Percentiles rank a stretch among this genome's conserved stretches.
Conservation (phyloP, 2,329 filamentous ascomycete genomes). For the Penicillium sp. region DNA sequence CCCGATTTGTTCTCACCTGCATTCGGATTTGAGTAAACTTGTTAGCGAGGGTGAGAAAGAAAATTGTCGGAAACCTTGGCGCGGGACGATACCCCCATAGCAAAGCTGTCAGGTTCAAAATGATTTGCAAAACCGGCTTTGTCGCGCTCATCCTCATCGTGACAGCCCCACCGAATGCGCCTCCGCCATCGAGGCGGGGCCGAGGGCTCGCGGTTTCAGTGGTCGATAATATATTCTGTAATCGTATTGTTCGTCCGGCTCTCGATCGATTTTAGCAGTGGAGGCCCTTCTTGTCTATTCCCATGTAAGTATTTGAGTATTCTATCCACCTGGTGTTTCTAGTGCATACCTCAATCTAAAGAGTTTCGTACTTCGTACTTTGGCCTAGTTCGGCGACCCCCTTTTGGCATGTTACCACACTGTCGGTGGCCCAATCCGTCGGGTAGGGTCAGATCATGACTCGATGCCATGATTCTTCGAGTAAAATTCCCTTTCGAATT, state of each 20-base stretch:
- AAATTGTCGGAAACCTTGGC: constrained; percentile 1
- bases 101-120: constrained; percentile 9
- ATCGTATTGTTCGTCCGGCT: neutral
- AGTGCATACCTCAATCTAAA: neutral
- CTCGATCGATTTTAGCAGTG: constrained; percentile 13
- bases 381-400: neutral
- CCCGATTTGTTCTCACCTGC: constrained; percentile 2
- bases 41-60: neutral
- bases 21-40: neutral
- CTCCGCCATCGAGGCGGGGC: constrained; percentile 18
- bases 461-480: too few relatives aligned
- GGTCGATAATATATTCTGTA: constrained; percentile 16
- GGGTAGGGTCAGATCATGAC: neutral
- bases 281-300: neutral
- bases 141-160: constrained; percentile 3
- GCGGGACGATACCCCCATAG: neutral
- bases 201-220: constrained; percentile 11
- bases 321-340: neutral
- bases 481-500: neutral
- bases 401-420: neutral
- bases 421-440: constrained; percentile 1
- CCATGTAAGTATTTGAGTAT: neutral
- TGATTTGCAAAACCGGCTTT: neutral
- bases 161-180: constrained; percentile 17
- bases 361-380: neutral